Percentiles rank a stretch among this genome's conserved stretches.
These are phyloP conservation scores for Phalaenopsis equestris DNA, from an alignment of 106 monocot genomes.

Conservation along the genomic window DNA sequence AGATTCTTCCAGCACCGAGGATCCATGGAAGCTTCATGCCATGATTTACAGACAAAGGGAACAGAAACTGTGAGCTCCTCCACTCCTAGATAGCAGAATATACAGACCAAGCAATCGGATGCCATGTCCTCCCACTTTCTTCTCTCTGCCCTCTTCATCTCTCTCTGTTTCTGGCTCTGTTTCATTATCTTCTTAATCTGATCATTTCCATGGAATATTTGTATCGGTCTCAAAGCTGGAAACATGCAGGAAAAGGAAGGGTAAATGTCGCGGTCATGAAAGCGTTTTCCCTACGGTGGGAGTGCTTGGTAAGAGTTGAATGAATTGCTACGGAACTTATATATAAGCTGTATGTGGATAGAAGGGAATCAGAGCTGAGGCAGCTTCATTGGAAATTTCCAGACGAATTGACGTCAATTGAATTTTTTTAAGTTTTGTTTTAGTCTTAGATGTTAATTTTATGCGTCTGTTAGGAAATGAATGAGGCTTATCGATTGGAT, in stretches of 20 bases:
- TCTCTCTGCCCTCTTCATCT: background rate
- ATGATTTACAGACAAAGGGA: slow-evolving; percentile 13
- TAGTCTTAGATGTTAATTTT: too few species aligned
- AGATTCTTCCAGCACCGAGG: slow-evolving; percentile 11
- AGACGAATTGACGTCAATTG: background rate
- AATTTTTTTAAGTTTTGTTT: background rate
- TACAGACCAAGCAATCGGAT: background rate
- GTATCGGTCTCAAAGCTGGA: background rate
- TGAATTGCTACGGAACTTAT: background rate
- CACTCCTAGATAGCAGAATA: background rate
- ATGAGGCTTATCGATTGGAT: too few species aligned
- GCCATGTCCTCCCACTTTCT: background rate
- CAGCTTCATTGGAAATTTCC: background rate
- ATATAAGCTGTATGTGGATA: background rate
- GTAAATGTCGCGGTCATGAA: background rate
- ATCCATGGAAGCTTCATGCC: slow-evolving; percentile 4
- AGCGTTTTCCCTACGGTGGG: background rate
- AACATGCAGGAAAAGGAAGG: background rate
- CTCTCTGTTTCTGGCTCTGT: background rate
- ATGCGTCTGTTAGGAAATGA: too few species aligned
- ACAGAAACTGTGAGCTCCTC: background rate
- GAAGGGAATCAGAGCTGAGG: background rate
- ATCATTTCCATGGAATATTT: slow-evolving; percentile 3
- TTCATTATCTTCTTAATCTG: background rate
- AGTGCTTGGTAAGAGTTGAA: background rate